These are phyloP conservation scores for Gentiana straminea DNA, from an alignment of 257 asterid species.

Conservation along the genomic window DNA sequence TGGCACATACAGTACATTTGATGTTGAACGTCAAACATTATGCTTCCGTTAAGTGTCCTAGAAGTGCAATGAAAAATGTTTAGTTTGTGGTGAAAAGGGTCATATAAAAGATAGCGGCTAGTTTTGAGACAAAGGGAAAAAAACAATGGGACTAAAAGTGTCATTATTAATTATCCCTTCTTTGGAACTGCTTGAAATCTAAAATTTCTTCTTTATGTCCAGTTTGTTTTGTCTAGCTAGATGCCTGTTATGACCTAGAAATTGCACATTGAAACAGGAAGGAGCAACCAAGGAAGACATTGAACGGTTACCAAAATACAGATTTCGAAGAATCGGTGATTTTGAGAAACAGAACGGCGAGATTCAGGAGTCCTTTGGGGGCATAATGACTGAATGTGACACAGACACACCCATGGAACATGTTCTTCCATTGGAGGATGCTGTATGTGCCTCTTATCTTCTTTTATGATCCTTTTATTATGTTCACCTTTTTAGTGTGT, in stretches of 20 bases:
- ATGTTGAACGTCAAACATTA: too few species aligned
- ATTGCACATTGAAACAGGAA: conserved; percentile 38
- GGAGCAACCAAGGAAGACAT: conserved; percentile 96
- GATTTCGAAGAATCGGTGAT: conserved; percentile 71
- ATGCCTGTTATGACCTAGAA: conserved; percentile 1
- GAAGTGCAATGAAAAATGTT: too few species aligned
- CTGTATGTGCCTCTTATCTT: conserved; percentile 35
- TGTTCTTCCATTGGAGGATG: conserved; percentile 82
- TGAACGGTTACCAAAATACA: conserved; percentile 70
- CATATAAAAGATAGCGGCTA: too few species aligned
- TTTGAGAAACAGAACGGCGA: conserved; percentile 84
- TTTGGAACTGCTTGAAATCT: too few species aligned
- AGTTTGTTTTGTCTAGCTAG: too few species aligned
- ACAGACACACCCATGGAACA: conserved; percentile 65
- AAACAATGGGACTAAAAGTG: too few species aligned
- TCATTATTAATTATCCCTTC: too few species aligned
- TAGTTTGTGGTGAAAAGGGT: too few species aligned
- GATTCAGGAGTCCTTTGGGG: conserved; percentile 88
- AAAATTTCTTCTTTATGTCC: not conserved
- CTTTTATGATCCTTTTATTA: not conserved
- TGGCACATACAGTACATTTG: too few species aligned
- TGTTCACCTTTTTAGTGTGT: too few species aligned
- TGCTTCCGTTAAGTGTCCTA: too few species aligned
- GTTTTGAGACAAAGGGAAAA: too few species aligned
- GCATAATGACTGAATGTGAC: conserved; percentile 72